A percentile compares a stretch with the other conserved stretches of the same genome.
These are phyloP conservation scores for Chrysopogon serrulatus DNA, from an alignment of 176 grass and related monocot genomes.

Conservation along the genomic window DNA sequence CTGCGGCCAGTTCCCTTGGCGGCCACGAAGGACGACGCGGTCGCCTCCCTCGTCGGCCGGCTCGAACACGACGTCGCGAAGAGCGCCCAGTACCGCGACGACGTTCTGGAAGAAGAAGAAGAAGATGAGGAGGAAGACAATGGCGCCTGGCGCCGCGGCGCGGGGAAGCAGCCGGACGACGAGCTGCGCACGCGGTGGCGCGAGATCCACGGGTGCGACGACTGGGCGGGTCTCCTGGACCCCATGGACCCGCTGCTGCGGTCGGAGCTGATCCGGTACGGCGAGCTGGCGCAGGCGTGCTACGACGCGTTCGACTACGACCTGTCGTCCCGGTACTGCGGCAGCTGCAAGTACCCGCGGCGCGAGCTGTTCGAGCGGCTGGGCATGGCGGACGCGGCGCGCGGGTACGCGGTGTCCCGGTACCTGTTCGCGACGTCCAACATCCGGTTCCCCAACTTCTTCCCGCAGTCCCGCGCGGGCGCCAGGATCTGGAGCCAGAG, in stretches of 20 bases:
- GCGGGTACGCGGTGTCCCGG: slow-evolving; percentile 46
- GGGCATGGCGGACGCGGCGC: slow-evolving; percentile 35
- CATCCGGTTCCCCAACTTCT: slow-evolving; percentile 42
- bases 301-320: slow-evolving; percentile 93
- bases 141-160: neutral
- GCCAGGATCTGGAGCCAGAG: slow-evolving; percentile 69
- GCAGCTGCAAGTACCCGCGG: slow-evolving; percentile 62
- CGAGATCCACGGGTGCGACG: slow-evolving; percentile 70
- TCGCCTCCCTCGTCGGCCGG: slow-evolving; percentile 48
- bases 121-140: neutral
- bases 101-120: neutral
- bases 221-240: slow-evolving; percentile 75
- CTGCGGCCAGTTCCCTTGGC: slow-evolving; percentile 17
- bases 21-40: slow-evolving; percentile 23
- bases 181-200: slow-evolving; percentile 46
- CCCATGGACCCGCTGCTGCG: slow-evolving; percentile 78
- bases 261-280: slow-evolving; percentile 75
- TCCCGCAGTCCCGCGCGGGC: slow-evolving; percentile 18
- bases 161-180: neutral
- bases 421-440: slow-evolving; percentile 74
- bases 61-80: slow-evolving; percentile 17
- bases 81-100: neutral
- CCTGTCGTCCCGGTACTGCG: slow-evolving; percentile 60
- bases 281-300: slow-evolving; percentile 81
- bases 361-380: slow-evolving; percentile 41